phyloP scores from a whole-genome alignment of 73 alveolate genomes.

The Paramecium sonneborni region DNA sequence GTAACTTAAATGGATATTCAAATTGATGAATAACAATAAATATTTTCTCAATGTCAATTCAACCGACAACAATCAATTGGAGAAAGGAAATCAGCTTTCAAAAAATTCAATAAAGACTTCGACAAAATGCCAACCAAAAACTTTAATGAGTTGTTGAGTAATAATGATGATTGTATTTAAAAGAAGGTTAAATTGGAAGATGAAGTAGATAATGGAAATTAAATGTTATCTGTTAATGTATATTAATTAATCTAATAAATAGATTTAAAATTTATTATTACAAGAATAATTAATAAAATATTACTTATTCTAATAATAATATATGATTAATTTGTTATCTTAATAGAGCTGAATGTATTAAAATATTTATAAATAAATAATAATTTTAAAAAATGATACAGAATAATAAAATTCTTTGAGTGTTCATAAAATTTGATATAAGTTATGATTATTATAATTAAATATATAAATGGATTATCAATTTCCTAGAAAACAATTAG shows the following conservation, averaged over 20 bases:
- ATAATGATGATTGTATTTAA: neutral
- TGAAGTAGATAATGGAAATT: neutral
- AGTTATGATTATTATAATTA: neutral
- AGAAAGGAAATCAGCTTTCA: neutral
- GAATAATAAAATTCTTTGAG: neutral
- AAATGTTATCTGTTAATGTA: neutral
- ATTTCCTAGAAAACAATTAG: slow-evolving; percentile 54
- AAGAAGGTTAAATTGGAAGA: neutral
- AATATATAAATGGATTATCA: slow-evolving; percentile 12
- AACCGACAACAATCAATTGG: neutral
- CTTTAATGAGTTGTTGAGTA: neutral
- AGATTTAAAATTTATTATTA: neutral
- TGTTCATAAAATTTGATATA: neutral
- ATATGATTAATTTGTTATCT: neutral
- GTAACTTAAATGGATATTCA: neutral
- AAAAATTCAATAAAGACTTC: neutral
- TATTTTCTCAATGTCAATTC: neutral
- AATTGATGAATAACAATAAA: neutral
- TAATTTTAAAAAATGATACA: neutral
- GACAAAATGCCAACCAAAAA: slow-evolving; percentile 22
- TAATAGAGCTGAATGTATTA: neutral
- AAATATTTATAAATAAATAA: neutral
- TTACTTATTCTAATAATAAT: neutral
- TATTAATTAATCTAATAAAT: neutral
- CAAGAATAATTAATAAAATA: neutral